Evolutionary conservation across 257 asterid genomes (phyloP), one percentile per base, ranked within the genome.

Genomic region (Thymus mandschuricus): DNA sequence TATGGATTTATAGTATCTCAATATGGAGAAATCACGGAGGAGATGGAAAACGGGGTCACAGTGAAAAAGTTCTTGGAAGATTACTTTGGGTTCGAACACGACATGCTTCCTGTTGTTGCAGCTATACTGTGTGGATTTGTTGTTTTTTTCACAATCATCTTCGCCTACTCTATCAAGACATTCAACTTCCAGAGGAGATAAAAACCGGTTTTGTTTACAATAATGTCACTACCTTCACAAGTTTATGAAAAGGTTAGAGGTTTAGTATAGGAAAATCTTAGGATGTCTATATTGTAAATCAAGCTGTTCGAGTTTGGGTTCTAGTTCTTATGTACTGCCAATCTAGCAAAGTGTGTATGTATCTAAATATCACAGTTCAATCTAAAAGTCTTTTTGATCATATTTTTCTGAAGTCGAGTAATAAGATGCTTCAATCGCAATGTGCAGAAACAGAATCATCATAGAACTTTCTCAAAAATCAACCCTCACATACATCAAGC

Each of bases 1-100:
- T 80, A 89, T 8, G 95, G 95, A 30, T 45, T 86, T 54, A 80
- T 86, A 35, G 88, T 82, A 51, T 86, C 95, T 15, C 95, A 90
- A 43, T 86, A 78, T 8, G 95, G 86, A 60, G 92, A 86, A 72
- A 9, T 87, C 6, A 55, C 80, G 31, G 75, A 64, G n/a, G 41
- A 44, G 78, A 75, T 89, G 44, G 90, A 85, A 10, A 76, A 67
- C 3, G 38, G 73, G 9, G 73, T 71, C 40, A 86, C 92, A 15
- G 90, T 90, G 21, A 82, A 79, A 77, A 68, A 84, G 2, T 88
- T 88, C 63, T 71, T 88, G 50, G 80, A 78, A 27, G 68, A 56
- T 12, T 91, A 85, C 51, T 85, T 88, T 31, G 96, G 81, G 1
- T 82, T 78, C 60, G 80, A 61, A 40, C 87, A 82, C 29, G 92